Conservation (phyloP, 352 stramenopile species). For the Phytopythium kandeliae region DNA sequence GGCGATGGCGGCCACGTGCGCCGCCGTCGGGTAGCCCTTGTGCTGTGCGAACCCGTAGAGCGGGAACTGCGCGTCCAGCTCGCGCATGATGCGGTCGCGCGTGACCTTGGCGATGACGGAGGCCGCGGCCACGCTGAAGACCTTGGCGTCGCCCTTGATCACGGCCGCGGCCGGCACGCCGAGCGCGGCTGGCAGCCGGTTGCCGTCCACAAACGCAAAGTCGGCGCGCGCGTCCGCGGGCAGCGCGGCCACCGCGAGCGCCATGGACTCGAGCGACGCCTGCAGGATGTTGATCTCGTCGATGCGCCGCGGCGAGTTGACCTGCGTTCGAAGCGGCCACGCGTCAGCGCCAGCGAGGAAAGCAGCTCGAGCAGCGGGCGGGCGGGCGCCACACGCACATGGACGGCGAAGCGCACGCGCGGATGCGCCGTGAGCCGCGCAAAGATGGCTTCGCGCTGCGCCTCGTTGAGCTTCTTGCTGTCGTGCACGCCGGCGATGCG, state of each 20-base stretch:
- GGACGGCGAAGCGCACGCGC: slow-evolving; percentile 85
- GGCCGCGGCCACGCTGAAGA: slow-evolving; percentile 97
- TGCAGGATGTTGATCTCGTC: slow-evolving; percentile 99
- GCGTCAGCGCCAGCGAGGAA: no score
- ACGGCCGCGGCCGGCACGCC: slow-evolving; percentile 82
- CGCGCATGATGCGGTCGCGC: slow-evolving; percentile 96
- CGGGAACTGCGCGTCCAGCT: slow-evolving; percentile 91
- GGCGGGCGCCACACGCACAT: slow-evolving; percentile 16
- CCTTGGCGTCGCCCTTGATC: slow-evolving; percentile 94
- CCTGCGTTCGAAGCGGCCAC: no score
- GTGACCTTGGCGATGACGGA: slow-evolving; percentile 98
- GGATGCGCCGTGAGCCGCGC: slow-evolving; percentile 76
- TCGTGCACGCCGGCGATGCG: slow-evolving; percentile 88
- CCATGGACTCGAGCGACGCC: slow-evolving; percentile 94
- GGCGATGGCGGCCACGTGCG: slow-evolving; percentile 88
- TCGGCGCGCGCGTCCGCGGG: slow-evolving; percentile 21
- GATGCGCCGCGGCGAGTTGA: slow-evolving; percentile 82
- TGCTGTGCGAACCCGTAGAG: slow-evolving; percentile 94
- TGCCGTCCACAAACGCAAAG: slow-evolving; percentile 96
- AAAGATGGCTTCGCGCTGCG: slow-evolving; percentile 90
- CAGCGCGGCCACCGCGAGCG: slow-evolving; percentile 34
- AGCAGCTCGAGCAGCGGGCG: no score
- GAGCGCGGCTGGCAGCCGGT: slow-evolving; percentile 90
- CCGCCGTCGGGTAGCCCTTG: slow-evolving; percentile 96
- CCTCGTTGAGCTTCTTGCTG: slow-evolving; percentile 95